Percentiles rank a stretch among this genome's conserved stretches.
Evolutionary conservation across 441 rosid species (phyloP).

Genomic region (Geranium incanum): DNA sequence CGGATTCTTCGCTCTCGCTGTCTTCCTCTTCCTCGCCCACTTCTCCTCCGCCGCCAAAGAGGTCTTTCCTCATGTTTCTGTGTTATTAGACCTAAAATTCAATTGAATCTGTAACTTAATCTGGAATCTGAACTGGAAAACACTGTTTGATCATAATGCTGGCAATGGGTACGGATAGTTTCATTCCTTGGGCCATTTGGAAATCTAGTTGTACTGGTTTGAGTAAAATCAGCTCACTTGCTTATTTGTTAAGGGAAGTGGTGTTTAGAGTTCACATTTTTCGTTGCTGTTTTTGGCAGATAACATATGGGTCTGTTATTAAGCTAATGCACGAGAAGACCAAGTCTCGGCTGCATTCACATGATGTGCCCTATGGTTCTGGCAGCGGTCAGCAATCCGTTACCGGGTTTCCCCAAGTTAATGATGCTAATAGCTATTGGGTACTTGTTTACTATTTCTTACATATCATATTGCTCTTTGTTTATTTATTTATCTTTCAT

Average conservation of each 20-base stretch:
- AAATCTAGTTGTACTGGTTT: not conserved
- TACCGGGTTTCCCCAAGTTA: conserved; percentile 72
- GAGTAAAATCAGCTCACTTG: not conserved
- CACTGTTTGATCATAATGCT: not conserved
- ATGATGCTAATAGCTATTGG: conserved; percentile 95
- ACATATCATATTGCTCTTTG: too few species aligned
- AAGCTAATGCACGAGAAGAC: conserved; percentile 94
- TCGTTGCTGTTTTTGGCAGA: conserved; percentile 28
- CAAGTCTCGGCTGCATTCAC: conserved; percentile 73
- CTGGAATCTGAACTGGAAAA: not conserved
- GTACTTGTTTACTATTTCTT: conserved; percentile 29
- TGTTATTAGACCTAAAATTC: not conserved
- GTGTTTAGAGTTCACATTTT: not conserved
- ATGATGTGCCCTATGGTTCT: conserved; percentile 94
- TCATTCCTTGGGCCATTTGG: not conserved
- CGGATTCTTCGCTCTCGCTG: too few species aligned
- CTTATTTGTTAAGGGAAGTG: not conserved
- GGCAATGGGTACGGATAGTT: not conserved
- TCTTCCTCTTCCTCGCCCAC: too few species aligned
- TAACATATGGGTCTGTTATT: conserved; percentile 73
- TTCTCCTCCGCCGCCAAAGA: too few species aligned
- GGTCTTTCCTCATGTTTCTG: too few species aligned
- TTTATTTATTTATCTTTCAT: too few species aligned
- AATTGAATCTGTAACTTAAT: not conserved
- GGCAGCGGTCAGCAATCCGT: conserved; percentile 99